These are phyloP conservation scores for Crithidia brevicula DNA, from an alignment of 208 protist genomes.

Conservation along the genomic window DNA sequence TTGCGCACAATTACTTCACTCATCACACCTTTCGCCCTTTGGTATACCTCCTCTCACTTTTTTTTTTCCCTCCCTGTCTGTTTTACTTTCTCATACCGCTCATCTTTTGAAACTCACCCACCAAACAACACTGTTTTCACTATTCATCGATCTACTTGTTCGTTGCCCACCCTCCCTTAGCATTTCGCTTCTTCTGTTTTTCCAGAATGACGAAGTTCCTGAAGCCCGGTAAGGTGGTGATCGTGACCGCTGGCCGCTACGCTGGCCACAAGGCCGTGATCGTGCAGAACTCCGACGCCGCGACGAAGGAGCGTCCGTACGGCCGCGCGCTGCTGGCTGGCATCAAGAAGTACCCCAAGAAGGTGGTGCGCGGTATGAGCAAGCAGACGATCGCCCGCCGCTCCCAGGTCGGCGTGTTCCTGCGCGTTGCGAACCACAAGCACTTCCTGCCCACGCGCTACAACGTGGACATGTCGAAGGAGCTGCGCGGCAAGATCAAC, in stretches of 20 bases:
- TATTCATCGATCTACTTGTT: background rate
- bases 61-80: too few species aligned
- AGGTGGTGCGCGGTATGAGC: conserved; percentile 95
- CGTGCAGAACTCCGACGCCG: conserved; percentile 94
- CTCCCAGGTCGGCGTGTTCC: conserved; percentile 95
- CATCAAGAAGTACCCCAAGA: conserved; percentile 96
- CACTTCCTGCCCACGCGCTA: conserved; percentile 98
- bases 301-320: conserved; percentile 94
- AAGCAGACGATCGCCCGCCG: conserved; percentile 93
- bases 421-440: conserved; percentile 98
- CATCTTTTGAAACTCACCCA: too few species aligned
- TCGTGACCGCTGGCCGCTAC: conserved; percentile 97
- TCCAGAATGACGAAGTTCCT: conserved; percentile 91
- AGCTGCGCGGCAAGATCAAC: conserved; percentile 92
- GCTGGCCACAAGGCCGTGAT: conserved; percentile 98
- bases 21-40: too few species aligned
- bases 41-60: too few species aligned
- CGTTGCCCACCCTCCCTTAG: background rate
- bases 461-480: conserved; percentile 93
- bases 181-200: conserved; percentile 25
- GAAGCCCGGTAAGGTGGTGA: conserved; percentile 98
- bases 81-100: too few species aligned
- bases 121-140: too few species aligned
- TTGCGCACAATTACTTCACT: too few species aligned
- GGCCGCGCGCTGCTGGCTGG: conserved; percentile 96